Conservation (phyloP, 768 basidiomycete species). For the Hebeloma cylindrosporum region DNA sequence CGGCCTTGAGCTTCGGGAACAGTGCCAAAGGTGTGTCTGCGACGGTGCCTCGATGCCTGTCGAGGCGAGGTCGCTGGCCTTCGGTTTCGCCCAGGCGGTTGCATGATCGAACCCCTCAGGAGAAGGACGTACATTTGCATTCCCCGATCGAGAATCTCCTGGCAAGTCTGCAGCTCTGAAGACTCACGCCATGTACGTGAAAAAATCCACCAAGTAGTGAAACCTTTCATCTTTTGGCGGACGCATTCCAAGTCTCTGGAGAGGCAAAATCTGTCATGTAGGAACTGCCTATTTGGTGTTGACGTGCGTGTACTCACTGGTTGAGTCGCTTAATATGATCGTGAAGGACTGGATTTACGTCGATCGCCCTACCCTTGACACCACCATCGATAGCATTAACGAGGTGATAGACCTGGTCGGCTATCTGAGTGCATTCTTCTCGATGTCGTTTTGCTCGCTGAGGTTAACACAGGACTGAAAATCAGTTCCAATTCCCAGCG, state of each 20-base stretch:
- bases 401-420: slow-evolving; percentile 22
- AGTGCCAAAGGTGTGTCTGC: too few relatives aligned
- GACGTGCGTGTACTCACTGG: slow-evolving; percentile 8
- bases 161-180: slow-evolving; percentile 18
- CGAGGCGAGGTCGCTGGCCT: too few relatives aligned
- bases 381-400: slow-evolving; percentile 25
- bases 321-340: slow-evolving; percentile 22
- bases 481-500: not conserved
- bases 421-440: slow-evolving; percentile 18
- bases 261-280: not conserved
- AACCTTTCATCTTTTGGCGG: slow-evolving; percentile 17
- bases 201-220: slow-evolving; percentile 20
- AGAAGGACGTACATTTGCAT: slow-evolving; percentile 22
- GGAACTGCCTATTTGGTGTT: not conserved
- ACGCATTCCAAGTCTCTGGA: slow-evolving; percentile 18
- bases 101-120: slow-evolving; percentile 17
- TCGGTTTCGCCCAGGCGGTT: too few relatives aligned
- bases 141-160: slow-evolving; percentile 18
- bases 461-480: not conserved
- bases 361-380: slow-evolving; percentile 24
- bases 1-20: too few relatives aligned
- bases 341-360: slow-evolving; percentile 18
- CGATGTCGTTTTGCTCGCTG: slow-evolving; percentile 23
- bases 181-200: slow-evolving; percentile 13
- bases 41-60: too few relatives aligned